Percentiles rank a stretch among this genome's conserved stretches.
These are phyloP conservation scores for Colletotrichum agaves DNA, from an alignment of 2,329 filamentous ascomycete species.

Conservation along the genomic window DNA sequence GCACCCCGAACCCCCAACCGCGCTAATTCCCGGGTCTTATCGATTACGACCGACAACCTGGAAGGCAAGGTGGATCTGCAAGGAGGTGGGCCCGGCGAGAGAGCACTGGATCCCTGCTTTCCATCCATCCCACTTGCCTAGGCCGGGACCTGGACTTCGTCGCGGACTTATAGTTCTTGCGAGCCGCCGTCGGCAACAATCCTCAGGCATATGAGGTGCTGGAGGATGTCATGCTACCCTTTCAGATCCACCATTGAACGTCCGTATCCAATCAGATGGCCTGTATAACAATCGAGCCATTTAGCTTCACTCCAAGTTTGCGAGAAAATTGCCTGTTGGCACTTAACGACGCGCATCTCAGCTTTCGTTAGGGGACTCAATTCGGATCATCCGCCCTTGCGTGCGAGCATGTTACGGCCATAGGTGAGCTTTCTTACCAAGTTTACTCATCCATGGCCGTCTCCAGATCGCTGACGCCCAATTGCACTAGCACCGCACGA, in stretches of 20 bases:
- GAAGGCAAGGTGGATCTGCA: constrained; percentile 27
- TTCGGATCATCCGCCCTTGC: neutral
- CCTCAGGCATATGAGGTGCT: constrained; percentile 23
- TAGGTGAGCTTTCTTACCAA: constrained; percentile 21
- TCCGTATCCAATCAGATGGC: constrained; percentile 23
- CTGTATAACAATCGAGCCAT: constrained; percentile 21
- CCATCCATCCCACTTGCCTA: neutral
- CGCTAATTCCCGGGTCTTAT: constrained; percentile 19
- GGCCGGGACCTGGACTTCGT: no score
- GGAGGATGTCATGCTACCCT: neutral
- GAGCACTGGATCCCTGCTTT: neutral
- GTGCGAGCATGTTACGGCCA: constrained; percentile 36
- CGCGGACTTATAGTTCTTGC: constrained; percentile 10
- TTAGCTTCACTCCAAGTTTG: constrained; percentile 22
- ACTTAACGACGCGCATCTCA: neutral
- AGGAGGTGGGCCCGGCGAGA: neutral
- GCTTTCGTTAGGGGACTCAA: constrained; percentile 14
- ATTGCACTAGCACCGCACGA: constrained; percentile 15
- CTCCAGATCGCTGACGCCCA: constrained; percentile 10
- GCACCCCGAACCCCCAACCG: constrained; percentile 13
- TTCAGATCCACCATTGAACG: constrained; percentile 1
- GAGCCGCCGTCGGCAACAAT: neutral
- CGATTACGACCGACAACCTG: constrained; percentile 7
- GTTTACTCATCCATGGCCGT: neutral
- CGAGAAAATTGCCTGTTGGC: constrained; percentile 22